Conservation (phyloP, 495 filamentous ascomycete genomes). For the Aspergillus nidulans region DNA sequence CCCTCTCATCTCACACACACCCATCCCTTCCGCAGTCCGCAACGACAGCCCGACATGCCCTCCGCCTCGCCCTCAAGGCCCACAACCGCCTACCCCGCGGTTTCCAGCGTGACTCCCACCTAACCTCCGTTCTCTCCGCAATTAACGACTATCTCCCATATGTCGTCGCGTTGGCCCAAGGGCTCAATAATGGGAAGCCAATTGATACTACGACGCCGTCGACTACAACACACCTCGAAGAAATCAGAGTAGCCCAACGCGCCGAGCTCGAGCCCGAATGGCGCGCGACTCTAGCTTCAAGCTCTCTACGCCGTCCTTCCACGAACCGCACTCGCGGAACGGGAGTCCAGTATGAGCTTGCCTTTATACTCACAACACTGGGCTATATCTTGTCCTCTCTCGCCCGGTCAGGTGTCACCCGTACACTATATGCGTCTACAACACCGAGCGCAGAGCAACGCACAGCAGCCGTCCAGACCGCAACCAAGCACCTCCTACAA, state of each 20-base stretch:
- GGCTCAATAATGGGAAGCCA: constrained; percentile 50
- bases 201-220: constrained; percentile 20
- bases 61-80: constrained; percentile 71
- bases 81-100: constrained; percentile 71
- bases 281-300: constrained; percentile 66
- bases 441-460: constrained; percentile 63
- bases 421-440: constrained; percentile 50
- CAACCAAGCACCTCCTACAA: constrained; percentile 72
- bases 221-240: constrained; percentile 28
- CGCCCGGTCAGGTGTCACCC: constrained; percentile 56
- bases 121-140: constrained; percentile 61
- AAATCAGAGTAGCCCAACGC: constrained; percentile 59
- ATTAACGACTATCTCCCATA: constrained; percentile 76
- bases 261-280: constrained; percentile 66
- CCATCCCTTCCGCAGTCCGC: constrained; percentile 76
- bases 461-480: constrained; percentile 63
- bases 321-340: constrained; percentile 56
- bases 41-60: constrained; percentile 71
- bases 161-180: constrained; percentile 67
- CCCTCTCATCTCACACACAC: constrained; percentile 66
- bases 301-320: constrained; percentile 44
- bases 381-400: constrained; percentile 67
- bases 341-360: constrained; percentile 78
- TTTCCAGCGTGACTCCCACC: constrained; percentile 56
- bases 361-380: constrained; percentile 71